Base-by-base conservation (phyloP, 2,329 filamentous ascomycete genomes). In the Sphaerulina populicola region DNA sequence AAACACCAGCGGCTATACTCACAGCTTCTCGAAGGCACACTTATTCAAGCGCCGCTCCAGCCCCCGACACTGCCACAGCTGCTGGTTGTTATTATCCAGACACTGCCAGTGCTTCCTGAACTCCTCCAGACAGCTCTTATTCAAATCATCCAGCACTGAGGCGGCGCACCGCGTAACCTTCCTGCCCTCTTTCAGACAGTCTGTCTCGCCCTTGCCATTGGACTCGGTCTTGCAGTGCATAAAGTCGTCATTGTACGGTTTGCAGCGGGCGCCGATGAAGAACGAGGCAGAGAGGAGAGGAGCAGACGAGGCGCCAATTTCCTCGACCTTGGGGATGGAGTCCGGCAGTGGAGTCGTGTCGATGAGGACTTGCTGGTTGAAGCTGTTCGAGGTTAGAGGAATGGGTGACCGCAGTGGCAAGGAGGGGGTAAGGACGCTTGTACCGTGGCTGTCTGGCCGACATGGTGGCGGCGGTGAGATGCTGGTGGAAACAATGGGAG, bases 141-240 rank as follows among this genome's bases (percentile, higher is more conserved):
- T 97, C 75, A 98, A 84, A 69, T 98, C 93, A 66, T 91, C 85
- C 69, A 98, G 79, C 88, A 98, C 93, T 73, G 88, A 94, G 63
- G 86, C 84, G 53, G 93, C 93, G 77, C 93, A 98, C 74, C 93
- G 82, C 63, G 93, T 98, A 56, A 98, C 93, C 72, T 93, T 87
- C 70, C 93, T 81, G 51, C 93, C 93, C 76, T 98, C 93, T 78
- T 88, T 91, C 79, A 98, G 75, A 74, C 93, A 98, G 62, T 95
- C 88, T 58, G 94, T 72, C 77, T 98, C 93, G 70, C 89, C 93
- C 72, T 81, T 82, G 64, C 93, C 93, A 57, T 87, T 85, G 65
- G 88, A 83, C 74, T 96, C 89, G 62, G 81, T 87, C 84, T 98
- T 98, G 85, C 93, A 98, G 77, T 94, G 87, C 91, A 98, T 98